Percentiles rank a stretch among this genome's conserved stretches.
These are phyloP conservation scores for Boletus sensibilis DNA, from an alignment of 768 basidiomycete species.

Conservation along the genomic window DNA sequence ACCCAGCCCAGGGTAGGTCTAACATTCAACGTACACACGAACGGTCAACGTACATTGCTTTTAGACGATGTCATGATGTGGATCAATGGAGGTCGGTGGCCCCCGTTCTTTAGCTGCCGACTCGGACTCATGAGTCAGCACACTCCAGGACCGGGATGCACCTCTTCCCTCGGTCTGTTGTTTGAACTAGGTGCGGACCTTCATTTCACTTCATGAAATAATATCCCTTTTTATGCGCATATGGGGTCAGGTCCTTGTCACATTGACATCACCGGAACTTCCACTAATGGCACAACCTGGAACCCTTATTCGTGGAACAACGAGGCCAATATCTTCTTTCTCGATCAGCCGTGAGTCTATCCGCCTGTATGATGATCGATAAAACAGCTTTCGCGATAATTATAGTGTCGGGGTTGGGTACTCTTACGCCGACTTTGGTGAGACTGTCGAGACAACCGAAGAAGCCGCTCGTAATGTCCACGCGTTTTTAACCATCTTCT, in stretches of 20 bases:
- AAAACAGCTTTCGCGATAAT: neutral
- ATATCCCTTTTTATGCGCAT: conserved; percentile 28
- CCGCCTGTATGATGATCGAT: neutral
- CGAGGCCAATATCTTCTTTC: conserved; percentile 68
- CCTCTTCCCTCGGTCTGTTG: conserved; percentile 53
- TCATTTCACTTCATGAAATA: conserved; percentile 8
- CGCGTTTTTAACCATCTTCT: conserved; percentile 76
- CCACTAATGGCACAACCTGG: conserved; percentile 59
- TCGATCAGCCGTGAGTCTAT: conserved; percentile 55
- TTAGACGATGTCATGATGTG: conserved; percentile 68
- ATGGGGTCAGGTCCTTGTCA: conserved; percentile 50
- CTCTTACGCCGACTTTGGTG: conserved; percentile 67
- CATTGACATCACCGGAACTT: conserved; percentile 57
- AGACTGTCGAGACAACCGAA: conserved; percentile 72
- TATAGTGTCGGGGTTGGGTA: conserved; percentile 66
- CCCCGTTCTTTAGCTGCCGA: neutral
- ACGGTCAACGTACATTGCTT: neutral
- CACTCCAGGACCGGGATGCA: conserved; percentile 54
- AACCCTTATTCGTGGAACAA: conserved; percentile 67
- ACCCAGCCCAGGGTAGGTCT: conserved; percentile 38
- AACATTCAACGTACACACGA: neutral
- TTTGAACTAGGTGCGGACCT: conserved; percentile 49
- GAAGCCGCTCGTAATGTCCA: conserved; percentile 76
- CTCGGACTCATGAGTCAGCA: neutral
- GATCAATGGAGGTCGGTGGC: conserved; percentile 59